A percentile compares a stretch with the other conserved stretches of the same genome.
phyloP scores from a whole-genome alignment of 2,329 filamentous ascomycete species.

The Cordyceps tenuipes region DNA sequence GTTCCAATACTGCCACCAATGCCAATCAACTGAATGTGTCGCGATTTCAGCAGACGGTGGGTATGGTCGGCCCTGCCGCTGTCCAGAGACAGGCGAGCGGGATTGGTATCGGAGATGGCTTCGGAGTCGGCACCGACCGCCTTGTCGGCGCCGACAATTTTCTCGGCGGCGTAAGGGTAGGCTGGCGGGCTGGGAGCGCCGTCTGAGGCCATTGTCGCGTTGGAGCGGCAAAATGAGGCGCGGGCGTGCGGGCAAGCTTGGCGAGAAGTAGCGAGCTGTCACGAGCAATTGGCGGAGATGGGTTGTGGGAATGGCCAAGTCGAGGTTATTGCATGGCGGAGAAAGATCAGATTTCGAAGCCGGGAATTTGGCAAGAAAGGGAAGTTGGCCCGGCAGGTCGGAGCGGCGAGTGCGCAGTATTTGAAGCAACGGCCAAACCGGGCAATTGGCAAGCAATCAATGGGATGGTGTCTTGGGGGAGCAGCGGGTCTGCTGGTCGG shows the following conservation, averaged over 20 bases:
- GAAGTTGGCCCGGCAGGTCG: not conserved
- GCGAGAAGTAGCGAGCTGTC: not conserved
- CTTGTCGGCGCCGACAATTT: conserved; percentile 2
- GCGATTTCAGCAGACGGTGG: conserved; percentile 44
- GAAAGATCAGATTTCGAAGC: not conserved
- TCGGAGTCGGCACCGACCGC: not conserved
- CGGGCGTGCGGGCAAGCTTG: not conserved
- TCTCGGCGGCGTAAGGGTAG: conserved; percentile 20
- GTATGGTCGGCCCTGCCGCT: conserved; percentile 30
- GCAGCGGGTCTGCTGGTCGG: not conserved
- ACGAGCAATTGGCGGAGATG: conserved; percentile 3
- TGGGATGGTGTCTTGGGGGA: not conserved
- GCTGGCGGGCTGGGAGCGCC: conserved; percentile 14
- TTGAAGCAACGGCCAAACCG: conserved; percentile 2
- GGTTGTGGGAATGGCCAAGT: not conserved
- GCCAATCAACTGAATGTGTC: conserved; percentile 52
- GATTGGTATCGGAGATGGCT: not conserved
- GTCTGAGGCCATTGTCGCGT: conserved; percentile 2
- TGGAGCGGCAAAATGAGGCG: not conserved
- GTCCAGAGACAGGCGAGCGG: conserved; percentile 15
- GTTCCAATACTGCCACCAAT: conserved; percentile 60
- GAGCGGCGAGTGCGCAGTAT: conserved; percentile 5
- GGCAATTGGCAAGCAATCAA: not conserved
- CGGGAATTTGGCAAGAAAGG: not conserved
- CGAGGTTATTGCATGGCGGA: not conserved